These are phyloP conservation scores for Kwoniella europaea DNA, from an alignment of 768 basidiomycete genomes.

Conservation along the genomic window DNA sequence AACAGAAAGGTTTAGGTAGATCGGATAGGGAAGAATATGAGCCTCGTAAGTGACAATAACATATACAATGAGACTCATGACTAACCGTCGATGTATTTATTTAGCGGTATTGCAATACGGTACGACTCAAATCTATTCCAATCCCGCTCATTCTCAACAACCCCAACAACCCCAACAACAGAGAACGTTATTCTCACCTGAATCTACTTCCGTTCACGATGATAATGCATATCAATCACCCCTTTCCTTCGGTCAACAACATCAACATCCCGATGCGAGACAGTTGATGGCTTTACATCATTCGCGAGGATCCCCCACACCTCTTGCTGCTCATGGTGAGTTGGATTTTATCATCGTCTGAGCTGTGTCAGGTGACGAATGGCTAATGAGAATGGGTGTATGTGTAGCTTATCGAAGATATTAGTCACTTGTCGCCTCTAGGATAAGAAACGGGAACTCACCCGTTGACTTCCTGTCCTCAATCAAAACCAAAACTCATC, in stretches of 20 bases:
- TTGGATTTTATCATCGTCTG: background rate
- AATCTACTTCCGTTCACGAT: constrained; percentile 6
- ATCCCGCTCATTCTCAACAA: constrained; percentile 20
- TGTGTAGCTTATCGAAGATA: constrained; percentile 30
- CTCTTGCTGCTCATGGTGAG: constrained; percentile 27
- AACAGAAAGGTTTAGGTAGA: constrained; percentile 8
- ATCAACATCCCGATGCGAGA: constrained; percentile 32
- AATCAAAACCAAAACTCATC: background rate
- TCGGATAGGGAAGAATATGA: constrained; percentile 35
- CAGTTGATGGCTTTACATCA: constrained; percentile 21
- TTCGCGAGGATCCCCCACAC: constrained; percentile 21
- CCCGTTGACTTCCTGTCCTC: background rate
- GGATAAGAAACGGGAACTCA: background rate
- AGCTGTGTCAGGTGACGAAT: background rate
- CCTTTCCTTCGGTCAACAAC: constrained; percentile 1
- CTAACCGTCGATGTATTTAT: too few relatives aligned
- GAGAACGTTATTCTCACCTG: constrained; percentile 26
- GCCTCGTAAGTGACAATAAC: constrained; percentile 22
- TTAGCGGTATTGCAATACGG: constrained; percentile 16
- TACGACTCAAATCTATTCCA: constrained; percentile 17
- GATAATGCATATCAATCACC: constrained; percentile 13
- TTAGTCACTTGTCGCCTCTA: constrained; percentile 3
- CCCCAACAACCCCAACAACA: constrained; percentile 15
- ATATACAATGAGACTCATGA: background rate
- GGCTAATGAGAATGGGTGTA: background rate